A percentile compares a stretch with the other conserved stretches of the same genome.
phyloP scores from a whole-genome alignment of 768 basidiomycete genomes.

The Mycena crocata region DNA sequence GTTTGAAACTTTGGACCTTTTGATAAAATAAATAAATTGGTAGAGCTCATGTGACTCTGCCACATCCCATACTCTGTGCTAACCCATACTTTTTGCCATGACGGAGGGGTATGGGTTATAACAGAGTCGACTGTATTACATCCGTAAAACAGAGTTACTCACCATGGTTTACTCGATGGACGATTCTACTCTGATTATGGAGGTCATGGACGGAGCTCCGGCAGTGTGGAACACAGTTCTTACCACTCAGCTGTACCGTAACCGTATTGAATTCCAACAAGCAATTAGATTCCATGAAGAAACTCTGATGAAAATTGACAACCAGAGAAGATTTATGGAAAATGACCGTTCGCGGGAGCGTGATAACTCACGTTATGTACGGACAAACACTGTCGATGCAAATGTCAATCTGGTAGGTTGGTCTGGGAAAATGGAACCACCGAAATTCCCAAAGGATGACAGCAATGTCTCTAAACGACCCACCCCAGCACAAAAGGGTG shows the following conservation, averaged over 20 bases:
- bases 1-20: too few species aligned
- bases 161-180: conserved; percentile 11
- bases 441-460: conserved; percentile 16
- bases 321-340: not conserved
- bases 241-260: conserved; percentile 3
- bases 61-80: too few species aligned
- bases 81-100: too few species aligned
- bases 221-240: conserved; percentile 2
- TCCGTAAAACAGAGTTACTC: conserved; percentile 42
- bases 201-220: conserved; percentile 46
- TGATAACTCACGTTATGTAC: not conserved
- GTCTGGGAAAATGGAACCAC: not conserved
- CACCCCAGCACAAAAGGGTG: conserved; percentile 32
- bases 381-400: not conserved
- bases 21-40: too few species aligned
- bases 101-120: too few species aligned
- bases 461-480: not conserved
- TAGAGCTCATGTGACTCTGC: too few species aligned
- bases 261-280: not conserved
- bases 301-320: not conserved
- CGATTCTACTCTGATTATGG: conserved; percentile 46
- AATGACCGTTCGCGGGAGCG: not conserved
- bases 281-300: conserved; percentile 5
- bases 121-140: conserved; percentile 39
- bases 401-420: conserved; percentile 3